A percentile compares a stretch with the other conserved stretches of the same genome.
These are phyloP conservation scores for Suhomyces wounanorum DNA, from an alignment of 1,139 yeast species.

Conservation along the genomic window DNA sequence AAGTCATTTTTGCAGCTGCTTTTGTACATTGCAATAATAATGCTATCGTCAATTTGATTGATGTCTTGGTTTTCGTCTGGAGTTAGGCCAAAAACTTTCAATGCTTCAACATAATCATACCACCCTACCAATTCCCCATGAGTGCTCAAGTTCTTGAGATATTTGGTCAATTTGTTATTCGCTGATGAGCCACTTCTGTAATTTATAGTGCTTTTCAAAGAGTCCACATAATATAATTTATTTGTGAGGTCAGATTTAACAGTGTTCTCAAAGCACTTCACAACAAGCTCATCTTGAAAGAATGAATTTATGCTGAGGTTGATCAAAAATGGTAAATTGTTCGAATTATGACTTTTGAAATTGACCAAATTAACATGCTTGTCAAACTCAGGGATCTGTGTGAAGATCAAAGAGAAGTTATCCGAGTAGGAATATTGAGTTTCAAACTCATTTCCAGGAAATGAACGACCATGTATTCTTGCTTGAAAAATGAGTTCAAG, in stretches of 20 bases:
- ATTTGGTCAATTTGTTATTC: slow-evolving; percentile 38
- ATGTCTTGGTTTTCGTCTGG: slow-evolving; percentile 19
- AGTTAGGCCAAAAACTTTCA: slow-evolving; percentile 54
- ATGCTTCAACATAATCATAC: slow-evolving; percentile 58
- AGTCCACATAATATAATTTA: slow-evolving; percentile 68
- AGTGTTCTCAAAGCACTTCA: slow-evolving; percentile 61
- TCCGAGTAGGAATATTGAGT: slow-evolving; percentile 42
- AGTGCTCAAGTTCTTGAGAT: slow-evolving; percentile 52
- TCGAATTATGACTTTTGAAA: slow-evolving; percentile 29
- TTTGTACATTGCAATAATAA: slow-evolving; percentile 50
- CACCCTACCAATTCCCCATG: slow-evolving; percentile 62
- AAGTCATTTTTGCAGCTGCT: slow-evolving; percentile 37
- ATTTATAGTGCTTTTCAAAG: slow-evolving; percentile 33
- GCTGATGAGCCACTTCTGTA: slow-evolving; percentile 17
- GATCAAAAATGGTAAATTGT: slow-evolving; percentile 38
- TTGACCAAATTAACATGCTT: slow-evolving; percentile 33
- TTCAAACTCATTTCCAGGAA: slow-evolving; percentile 32
- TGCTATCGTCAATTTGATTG: slow-evolving; percentile 40
- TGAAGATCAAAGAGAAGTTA: slow-evolving; percentile 37
- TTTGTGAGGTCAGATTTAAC: slow-evolving; percentile 54
- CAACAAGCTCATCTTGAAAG: slow-evolving; percentile 64
- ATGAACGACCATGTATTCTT: slow-evolving; percentile 21
- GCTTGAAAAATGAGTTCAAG: slow-evolving; percentile 52
- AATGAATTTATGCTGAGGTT: slow-evolving; percentile 58
- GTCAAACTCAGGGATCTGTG: slow-evolving; percentile 45